phyloP scores from a whole-genome alignment of 306 rosid species.

The Rubus idaeus region DNA sequence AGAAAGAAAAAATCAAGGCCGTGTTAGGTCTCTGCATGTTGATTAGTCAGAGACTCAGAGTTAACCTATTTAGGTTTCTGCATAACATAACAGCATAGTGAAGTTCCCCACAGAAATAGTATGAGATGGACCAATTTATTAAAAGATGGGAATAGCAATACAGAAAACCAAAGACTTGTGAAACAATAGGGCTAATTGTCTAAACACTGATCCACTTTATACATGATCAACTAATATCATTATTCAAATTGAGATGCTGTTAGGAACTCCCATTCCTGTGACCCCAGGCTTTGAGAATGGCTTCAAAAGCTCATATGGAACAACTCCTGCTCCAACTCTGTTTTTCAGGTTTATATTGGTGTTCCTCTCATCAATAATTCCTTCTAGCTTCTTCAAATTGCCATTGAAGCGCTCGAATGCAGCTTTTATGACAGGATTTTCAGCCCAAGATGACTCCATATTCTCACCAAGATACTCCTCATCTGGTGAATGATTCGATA shows the following conservation, averaged over 20 bases:
- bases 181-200: too few species aligned
- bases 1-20: too few species aligned
- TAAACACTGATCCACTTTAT: not conserved
- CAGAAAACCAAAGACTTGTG: too few species aligned
- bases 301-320: conserved; percentile 44
- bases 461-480: conserved; percentile 35
- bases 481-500: conserved; percentile 39
- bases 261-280: conserved; percentile 40
- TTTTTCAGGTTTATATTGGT: conserved; percentile 12
- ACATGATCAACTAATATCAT: not conserved
- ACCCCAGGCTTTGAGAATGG: conserved; percentile 35
- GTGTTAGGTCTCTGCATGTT: too few species aligned
- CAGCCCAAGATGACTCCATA: conserved; percentile 34
- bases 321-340: conserved; percentile 41
- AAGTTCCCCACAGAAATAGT: too few species aligned
- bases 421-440: conserved; percentile 26
- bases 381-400: conserved; percentile 27
- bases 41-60: too few species aligned
- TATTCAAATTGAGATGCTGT: conserved; percentile 27
- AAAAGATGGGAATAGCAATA: too few species aligned
- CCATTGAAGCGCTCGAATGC: conserved; percentile 32
- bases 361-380: conserved; percentile 34
- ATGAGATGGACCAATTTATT: too few species aligned
- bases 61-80: too few species aligned
- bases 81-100: too few species aligned